Evolutionary conservation across 257 asterid species (phyloP).

Genomic region (Solanum lignicaule): DNA sequence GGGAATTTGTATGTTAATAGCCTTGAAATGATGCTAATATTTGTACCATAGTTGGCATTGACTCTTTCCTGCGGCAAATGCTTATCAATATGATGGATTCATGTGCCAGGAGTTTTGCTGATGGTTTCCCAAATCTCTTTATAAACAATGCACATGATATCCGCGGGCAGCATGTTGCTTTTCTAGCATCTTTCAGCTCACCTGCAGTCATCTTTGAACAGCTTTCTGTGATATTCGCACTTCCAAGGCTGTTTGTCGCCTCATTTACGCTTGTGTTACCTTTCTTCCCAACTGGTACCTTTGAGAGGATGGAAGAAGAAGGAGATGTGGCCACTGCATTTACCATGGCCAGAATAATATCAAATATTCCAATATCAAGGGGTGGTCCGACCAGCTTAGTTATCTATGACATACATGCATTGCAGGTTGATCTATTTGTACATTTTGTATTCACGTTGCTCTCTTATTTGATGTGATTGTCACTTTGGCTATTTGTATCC

Average conservation of each 20-base stretch:
- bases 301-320: slow-evolving; percentile 91
- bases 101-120: slow-evolving; percentile 72
- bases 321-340: slow-evolving; percentile 96
- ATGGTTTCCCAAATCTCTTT: slow-evolving; percentile 92
- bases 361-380: slow-evolving; percentile 79
- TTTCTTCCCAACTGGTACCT: slow-evolving; percentile 90
- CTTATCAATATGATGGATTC: background rate
- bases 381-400: slow-evolving; percentile 97
- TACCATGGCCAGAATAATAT: slow-evolving; percentile 91
- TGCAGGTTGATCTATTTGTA: slow-evolving; percentile 44
- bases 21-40: background rate
- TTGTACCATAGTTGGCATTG: background rate
- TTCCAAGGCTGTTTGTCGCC: slow-evolving; percentile 84
- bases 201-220: slow-evolving; percentile 85
- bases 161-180: slow-evolving; percentile 82
- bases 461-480: background rate
- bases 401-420: slow-evolving; percentile 75
- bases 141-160: slow-evolving; percentile 85
- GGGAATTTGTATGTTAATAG: background rate
- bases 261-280: slow-evolving; percentile 77
- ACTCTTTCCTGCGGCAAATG: background rate
- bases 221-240: slow-evolving; percentile 90
- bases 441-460: background rate
- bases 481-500: background rate
- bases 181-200: slow-evolving; percentile 91